A percentile compares a stretch with the other conserved stretches of the same genome.
These are phyloP conservation scores for Aspergillus fumigatiaffinis DNA, from an alignment of 2,329 filamentous ascomycete species.

Conservation along the genomic window DNA sequence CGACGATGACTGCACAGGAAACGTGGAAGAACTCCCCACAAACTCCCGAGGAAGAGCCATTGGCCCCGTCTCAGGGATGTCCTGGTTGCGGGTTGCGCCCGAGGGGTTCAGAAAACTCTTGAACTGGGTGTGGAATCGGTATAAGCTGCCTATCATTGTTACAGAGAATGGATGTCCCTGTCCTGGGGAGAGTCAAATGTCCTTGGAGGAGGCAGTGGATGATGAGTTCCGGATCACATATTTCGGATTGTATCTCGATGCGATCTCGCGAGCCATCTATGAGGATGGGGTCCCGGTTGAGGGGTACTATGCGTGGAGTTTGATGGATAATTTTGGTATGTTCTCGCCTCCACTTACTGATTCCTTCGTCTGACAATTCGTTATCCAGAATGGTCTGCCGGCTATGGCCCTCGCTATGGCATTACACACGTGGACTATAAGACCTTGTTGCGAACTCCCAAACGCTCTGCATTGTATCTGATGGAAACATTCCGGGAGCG, in stretches of 20 bases:
- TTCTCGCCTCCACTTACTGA: background rate
- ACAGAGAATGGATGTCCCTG: slow-evolving; percentile 9
- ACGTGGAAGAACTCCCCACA: slow-evolving; percentile 5
- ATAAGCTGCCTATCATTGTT: slow-evolving; percentile 4
- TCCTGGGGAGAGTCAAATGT: slow-evolving; percentile 1
- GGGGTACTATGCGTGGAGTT: slow-evolving; percentile 12
- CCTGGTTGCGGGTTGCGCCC: slow-evolving; percentile 5
- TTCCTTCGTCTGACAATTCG: background rate
- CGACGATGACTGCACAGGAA: slow-evolving; percentile 7
- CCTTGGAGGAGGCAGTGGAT: background rate
- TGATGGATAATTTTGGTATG: slow-evolving; percentile 16
- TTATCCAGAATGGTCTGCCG: slow-evolving; percentile 13
- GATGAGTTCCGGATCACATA: slow-evolving; percentile 5
- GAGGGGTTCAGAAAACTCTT: slow-evolving; percentile 6
- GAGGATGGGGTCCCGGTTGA: slow-evolving; percentile 5
- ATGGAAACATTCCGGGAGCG: slow-evolving; percentile 2
- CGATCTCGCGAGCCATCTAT: slow-evolving; percentile 2
- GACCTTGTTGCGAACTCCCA: slow-evolving; percentile 6
- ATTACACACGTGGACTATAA: slow-evolving; percentile 9
- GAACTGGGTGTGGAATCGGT: slow-evolving; percentile 2
- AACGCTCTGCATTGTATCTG: slow-evolving; percentile 5
- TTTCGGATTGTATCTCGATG: slow-evolving; percentile 4
- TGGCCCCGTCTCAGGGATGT: slow-evolving; percentile 6
- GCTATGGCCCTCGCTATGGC: slow-evolving; percentile 10
- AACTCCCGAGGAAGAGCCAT: slow-evolving; percentile 4